These are phyloP conservation scores for Zygoascus flipseniorum DNA, from an alignment of 805 yeast species.

Conservation along the genomic window DNA sequence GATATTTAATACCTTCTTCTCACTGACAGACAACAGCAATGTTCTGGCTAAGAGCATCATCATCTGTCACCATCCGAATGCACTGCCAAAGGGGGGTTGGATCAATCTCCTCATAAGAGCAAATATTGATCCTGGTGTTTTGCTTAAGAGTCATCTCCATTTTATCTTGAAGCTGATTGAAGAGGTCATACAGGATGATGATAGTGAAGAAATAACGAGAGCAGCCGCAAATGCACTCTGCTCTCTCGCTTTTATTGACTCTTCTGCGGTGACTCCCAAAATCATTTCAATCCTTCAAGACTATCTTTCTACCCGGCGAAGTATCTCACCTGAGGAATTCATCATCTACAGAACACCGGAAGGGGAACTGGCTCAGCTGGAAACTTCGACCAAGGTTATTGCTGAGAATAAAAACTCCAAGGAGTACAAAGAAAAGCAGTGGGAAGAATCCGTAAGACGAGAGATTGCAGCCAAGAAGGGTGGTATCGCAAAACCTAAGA, in stretches of 20 bases:
- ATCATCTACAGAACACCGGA: constrained; percentile 61
- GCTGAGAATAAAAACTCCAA: constrained; percentile 62
- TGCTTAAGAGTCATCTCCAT: constrained; percentile 32
- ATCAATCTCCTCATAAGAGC: constrained; percentile 60
- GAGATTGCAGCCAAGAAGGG: constrained; percentile 55
- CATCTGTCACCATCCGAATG: constrained; percentile 35
- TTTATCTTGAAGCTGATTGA: constrained; percentile 21
- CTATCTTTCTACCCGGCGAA: background rate
- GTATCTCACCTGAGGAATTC: constrained; percentile 42
- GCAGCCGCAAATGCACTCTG: constrained; percentile 27
- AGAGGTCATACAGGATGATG: constrained; percentile 20
- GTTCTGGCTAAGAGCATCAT: constrained; percentile 27
- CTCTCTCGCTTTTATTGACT: constrained; percentile 36
- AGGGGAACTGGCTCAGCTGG: constrained; percentile 50
- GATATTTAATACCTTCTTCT: background rate
- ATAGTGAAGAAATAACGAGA: constrained; percentile 15
- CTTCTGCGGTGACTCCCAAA: constrained; percentile 34
- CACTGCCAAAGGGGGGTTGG: constrained; percentile 56
- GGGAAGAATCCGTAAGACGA: constrained; percentile 81
- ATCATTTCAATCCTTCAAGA: constrained; percentile 23
- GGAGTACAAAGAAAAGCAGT: constrained; percentile 75
- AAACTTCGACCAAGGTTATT: constrained; percentile 21
- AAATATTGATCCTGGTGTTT: constrained; percentile 52
- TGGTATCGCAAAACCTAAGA: constrained; percentile 30
- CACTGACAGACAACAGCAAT: background rate